Evolutionary conservation across 306 rosid species (phyloP).

Genomic region (Cucumis cinereus): DNA sequence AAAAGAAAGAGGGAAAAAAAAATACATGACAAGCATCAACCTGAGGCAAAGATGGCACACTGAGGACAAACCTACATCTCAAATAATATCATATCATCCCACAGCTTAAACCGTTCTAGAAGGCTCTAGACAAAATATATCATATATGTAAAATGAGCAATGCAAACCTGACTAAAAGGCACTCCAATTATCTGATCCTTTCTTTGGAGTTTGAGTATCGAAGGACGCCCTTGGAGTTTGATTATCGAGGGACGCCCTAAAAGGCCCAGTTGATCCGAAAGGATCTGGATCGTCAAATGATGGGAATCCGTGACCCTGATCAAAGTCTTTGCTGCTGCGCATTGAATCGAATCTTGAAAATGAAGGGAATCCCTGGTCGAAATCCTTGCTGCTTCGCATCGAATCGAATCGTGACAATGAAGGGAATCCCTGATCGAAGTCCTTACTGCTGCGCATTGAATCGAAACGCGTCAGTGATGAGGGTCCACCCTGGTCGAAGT

Average conservation of each 20-base stretch:
- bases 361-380: conserved; percentile 27
- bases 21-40: conserved; percentile 34
- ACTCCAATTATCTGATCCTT: conserved; percentile 69
- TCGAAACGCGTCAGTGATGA: background rate
- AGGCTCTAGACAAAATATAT: conserved; percentile 15
- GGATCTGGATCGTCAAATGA: conserved; percentile 83
- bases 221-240: conserved; percentile 56
- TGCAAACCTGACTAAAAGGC: conserved; percentile 48
- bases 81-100: conserved; percentile 19
- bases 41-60: conserved; percentile 22
- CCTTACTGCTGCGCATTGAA: conserved; percentile 36
- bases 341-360: conserved; percentile 3
- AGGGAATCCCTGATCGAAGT: conserved; percentile 30
- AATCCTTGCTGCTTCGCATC: conserved; percentile 44
- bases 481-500: conserved; percentile 37
- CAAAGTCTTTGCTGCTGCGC: conserved; percentile 52
- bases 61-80: conserved; percentile 28
- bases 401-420: conserved; percentile 3
- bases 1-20: conserved; percentile 16
- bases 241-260: conserved; percentile 46
- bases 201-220: conserved; percentile 61
- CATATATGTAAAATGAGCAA: conserved; percentile 7
- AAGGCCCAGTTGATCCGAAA: conserved; percentile 71
- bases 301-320: conserved; percentile 35
- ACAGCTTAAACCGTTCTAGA: conserved; percentile 19